phyloP scores from a whole-genome alignment of 2,329 filamentous ascomycete species.

The Beauveria sp. region DNA sequence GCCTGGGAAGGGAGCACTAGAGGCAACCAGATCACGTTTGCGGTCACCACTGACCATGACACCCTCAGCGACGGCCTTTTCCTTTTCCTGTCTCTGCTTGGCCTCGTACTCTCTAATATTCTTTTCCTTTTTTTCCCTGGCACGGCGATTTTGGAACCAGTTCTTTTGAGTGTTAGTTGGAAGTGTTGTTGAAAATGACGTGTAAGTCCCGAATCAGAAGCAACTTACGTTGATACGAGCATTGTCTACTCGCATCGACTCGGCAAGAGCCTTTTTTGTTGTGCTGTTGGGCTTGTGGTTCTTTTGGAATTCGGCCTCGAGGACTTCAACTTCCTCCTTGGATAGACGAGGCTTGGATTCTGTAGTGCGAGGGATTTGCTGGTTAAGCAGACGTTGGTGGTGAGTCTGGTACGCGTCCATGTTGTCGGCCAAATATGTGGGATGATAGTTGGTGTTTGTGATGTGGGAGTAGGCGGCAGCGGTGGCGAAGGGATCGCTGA shows the following conservation, averaged over 20 bases:
- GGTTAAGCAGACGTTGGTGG: conserved; percentile 29
- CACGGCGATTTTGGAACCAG: conserved; percentile 62
- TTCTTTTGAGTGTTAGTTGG: conserved; percentile 42
- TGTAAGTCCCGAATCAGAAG: neutral
- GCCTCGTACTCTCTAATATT: conserved; percentile 39
- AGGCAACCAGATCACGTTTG: conserved; percentile 31
- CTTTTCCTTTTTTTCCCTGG: conserved; percentile 57
- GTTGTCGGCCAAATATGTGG: conserved; percentile 30
- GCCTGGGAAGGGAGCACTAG: conserved; percentile 33
- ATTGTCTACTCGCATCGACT: conserved; percentile 55
- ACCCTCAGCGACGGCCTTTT: conserved; percentile 20
- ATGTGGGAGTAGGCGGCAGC: conserved; percentile 28
- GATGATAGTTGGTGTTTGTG: conserved; percentile 25
- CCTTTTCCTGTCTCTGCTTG: conserved; percentile 29
- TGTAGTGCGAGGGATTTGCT: conserved; percentile 33
- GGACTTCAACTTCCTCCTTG: conserved; percentile 51
- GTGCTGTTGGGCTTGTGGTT: conserved; percentile 59
- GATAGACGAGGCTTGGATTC: conserved; percentile 47
- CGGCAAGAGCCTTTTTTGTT: conserved; percentile 52
- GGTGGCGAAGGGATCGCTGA: conserved; percentile 22
- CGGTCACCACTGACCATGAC: conserved; percentile 23
- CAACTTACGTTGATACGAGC: conserved; percentile 53
- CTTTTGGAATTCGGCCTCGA: conserved; percentile 55
- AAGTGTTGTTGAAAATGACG: neutral
- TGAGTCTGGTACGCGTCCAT: conserved; percentile 31